These are phyloP conservation scores for Xylariaceae sp. DNA, from an alignment of 2,329 filamentous ascomycete species.

Conservation along the genomic window DNA sequence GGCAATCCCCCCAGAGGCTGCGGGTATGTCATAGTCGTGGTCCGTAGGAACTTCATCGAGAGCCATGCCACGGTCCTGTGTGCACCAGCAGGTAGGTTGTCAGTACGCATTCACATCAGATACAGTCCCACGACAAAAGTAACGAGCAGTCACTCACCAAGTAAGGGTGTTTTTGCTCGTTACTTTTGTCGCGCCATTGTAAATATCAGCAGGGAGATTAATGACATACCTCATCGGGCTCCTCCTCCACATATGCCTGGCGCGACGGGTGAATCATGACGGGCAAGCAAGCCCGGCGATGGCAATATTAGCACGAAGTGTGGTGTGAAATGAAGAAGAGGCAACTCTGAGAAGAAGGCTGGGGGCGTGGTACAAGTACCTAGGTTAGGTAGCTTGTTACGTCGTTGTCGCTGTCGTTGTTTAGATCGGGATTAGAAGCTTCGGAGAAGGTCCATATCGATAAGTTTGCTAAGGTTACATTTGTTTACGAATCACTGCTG, in stretches of 20 bases:
- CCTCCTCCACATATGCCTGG: conserved; percentile 91
- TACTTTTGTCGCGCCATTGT: no score
- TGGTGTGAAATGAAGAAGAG: no score
- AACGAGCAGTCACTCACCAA: no score
- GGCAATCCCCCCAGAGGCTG: conserved; percentile 58
- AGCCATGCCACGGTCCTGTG: conserved; percentile 28
- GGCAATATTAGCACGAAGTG: neutral
- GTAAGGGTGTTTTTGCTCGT: no score
- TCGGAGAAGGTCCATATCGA: conserved; percentile 16
- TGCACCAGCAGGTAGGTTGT: conserved; percentile 23
- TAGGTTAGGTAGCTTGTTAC: neutral
- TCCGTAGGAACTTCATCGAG: conserved; percentile 53
- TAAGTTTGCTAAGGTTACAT: conserved; percentile 5
- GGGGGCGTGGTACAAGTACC: neutral
- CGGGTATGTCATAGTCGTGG: conserved; percentile 76
- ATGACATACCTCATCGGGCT: conserved; percentile 57
- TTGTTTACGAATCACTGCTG: neutral
- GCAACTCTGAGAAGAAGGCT: no score
- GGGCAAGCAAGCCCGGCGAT: conserved; percentile 23
- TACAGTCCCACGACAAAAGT: no score
- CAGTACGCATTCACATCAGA: no score
- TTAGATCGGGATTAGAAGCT: conserved; percentile 6
- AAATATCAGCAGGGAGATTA: conserved; percentile 12
- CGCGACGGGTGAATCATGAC: conserved; percentile 78
- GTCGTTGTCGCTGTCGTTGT: neutral